Base-by-base conservation (phyloP, 768 basidiomycete species). In the Mycena polygramma region DNA sequence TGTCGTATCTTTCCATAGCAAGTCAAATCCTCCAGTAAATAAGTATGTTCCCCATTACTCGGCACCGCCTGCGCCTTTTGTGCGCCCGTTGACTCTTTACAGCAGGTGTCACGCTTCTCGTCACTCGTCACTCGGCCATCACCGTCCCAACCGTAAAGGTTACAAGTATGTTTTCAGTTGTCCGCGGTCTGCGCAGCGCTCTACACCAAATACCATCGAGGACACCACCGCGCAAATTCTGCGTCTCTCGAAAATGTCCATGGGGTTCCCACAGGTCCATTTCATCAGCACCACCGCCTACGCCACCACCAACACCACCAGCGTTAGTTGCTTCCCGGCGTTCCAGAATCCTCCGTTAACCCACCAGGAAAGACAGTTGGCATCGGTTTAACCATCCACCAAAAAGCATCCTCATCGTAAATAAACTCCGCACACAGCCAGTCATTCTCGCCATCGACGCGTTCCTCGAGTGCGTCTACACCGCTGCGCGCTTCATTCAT, bases 381-480 rank as follows among this genome's bases (percentile, higher is more conserved):
- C 71, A 71, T 65, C 73, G 77, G 26, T 70, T 79, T 26, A 75
- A 79, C 22, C 76, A 80, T 58, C 84, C 87, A 30, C 91, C 89
- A 51, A 88, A 89, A 76, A 84, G 88, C 52, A 90, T 94, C 49
- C 86, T 94, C 60, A 87, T 94, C 71, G 92, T 94, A 17, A 94
- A 94, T 82, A 94, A 94, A 79, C 83, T 92, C 39, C 88, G 93
- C 53, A 94, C 93, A 46, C 88, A 90, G 65, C 91, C 91, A 11
- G 93, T 94, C 66, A 88, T 93, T 61, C 86, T 89, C 35, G 92
- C 93, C 3, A 94, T 94, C 68, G 88, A 92, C 71, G 88, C 91
- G 9, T 87, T 94, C 73, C 87, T 94, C 61, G 84, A 86, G 93
- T 93, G 66, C 63, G 90, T 82, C 9, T 67, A 75, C 35, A 26